These are phyloP conservation scores for Rhodotorula diobovata DNA, from an alignment of 768 basidiomycete genomes.

Conservation along the genomic window DNA sequence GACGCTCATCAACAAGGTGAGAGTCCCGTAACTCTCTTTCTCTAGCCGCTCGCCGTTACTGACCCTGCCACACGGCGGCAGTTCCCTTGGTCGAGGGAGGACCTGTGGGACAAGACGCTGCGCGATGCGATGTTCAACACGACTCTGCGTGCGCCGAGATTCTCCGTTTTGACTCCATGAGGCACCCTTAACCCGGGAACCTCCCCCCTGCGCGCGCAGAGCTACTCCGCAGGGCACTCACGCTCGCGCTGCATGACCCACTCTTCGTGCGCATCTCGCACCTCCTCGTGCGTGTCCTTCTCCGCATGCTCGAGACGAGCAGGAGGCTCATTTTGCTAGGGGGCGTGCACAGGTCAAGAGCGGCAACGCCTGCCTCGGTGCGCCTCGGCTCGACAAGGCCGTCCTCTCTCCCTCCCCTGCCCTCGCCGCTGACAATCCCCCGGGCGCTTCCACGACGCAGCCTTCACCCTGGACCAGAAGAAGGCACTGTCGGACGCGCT, in stretches of 20 bases:
- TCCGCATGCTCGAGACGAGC: not conserved
- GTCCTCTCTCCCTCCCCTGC: not conserved
- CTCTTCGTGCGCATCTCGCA: not conserved
- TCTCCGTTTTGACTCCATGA: not conserved
- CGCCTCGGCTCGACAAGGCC: no score
- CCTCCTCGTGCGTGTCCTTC: not conserved
- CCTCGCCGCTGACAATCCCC: no score
- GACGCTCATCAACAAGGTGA: conserved; percentile 26
- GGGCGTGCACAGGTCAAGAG: not conserved
- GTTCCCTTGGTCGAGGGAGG: conserved; percentile 23
- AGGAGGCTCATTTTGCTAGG: no score
- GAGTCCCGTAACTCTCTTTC: not conserved
- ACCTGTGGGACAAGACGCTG: conserved; percentile 7
- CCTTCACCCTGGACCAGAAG: conserved; percentile 8
- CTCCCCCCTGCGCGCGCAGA: no score
- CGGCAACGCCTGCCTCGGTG: not conserved
- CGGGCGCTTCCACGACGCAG: not conserved
- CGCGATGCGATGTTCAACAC: conserved; percentile 8
- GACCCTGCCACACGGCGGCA: not conserved
- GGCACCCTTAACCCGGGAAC: not conserved
- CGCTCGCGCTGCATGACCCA: not conserved
- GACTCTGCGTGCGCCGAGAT: not conserved
- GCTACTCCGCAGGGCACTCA: not conserved
- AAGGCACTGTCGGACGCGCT: not conserved
- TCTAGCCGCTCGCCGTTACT: not conserved